Base-by-base conservation (phyloP, 176 grass and related monocot genomes). In the Oryza australiensis region DNA sequence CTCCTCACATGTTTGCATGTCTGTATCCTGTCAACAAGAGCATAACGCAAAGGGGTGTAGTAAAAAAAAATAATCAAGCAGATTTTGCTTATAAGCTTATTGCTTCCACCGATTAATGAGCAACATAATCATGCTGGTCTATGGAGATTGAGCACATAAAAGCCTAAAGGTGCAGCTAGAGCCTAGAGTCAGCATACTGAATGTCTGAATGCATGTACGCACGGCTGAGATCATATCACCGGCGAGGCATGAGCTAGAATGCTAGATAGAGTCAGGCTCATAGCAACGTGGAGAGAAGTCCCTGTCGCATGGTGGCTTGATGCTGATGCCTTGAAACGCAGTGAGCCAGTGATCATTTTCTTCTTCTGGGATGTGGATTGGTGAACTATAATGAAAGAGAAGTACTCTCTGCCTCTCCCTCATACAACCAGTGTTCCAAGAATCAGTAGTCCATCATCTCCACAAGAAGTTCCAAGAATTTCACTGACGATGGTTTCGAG, bases 341-440 rank as follows among this genome's bases (percentile, higher is more conserved):
- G 57, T 10, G 24, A 5, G 6, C 60, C 68, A 78, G 57, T 10
- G 24, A 5, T 9, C 60, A 11, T 27, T 12, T 71, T 80, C 34
- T n/a, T 26, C 73, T 82, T 81, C 73, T 26, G 66, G 28, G 83
- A 82, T 66, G 78, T 89, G 16, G 59, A 82, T 82, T 45, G 33
- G 28, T 77, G 55, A 83, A 89, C 82, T 45, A 78, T 28, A 86
- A 46, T 6, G 73, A 81, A 71, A 82, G 45, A 9, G 33, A 76
- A 66, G 22, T 27, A 9, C 71, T 51, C 43, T 53, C 26, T 43
- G 7, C 24, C n/a, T 24, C 55, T 23, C 22, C 53, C 20, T 57
- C 53, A 22, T 26, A 23, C 12, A 35, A 30, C 5, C 37, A 9
- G 1, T 34, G 1, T 8, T n/a, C n/a, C n/a, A n/a, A 64, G 41